Evolutionary conservation across 208 protist genomes (phyloP), one percentile per base, ranked within the genome.

Genomic region (Trichomonas vaginalis): DNA sequence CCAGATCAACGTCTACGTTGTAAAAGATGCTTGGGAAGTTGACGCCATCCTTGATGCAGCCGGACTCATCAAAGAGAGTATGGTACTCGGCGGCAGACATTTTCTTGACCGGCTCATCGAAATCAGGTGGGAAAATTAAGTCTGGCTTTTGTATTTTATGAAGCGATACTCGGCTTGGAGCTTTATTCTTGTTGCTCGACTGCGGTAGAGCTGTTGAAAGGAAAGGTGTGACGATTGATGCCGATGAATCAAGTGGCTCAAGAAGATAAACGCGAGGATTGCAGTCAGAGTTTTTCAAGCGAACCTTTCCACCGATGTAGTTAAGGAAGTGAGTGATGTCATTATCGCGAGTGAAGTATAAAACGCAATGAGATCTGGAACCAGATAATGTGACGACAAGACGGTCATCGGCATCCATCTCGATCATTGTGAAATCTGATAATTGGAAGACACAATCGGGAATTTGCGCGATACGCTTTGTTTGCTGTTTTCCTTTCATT

Each of bases 391-490:
- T 92, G 0, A 92, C 86, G 39, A 92, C 45, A n/a, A 92, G 46
- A 39, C 86, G 86, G 37, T 92, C 86, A 21, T 92, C n/a, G 12
- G 40, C 14, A 32, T 92, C 86, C 86, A 92, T 92, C 32, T 92
- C 86, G 45, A 92, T 92, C 86, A 92, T 92, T 92, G 86, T 92
- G 56, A 92, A 92, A 51, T 92, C 86, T 17, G 45, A 51, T 2
- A 92, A 15, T 39, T 92, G 86, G 46, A 48, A 51, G 56, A 92
- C 86, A 32, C 45, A 45, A 47, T 92, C 86, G 9, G 86, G 86
- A 92, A 92, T 92, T 51, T 92, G 86, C 17, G 86, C 86, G 45
- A 51, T 92, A 12, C 86, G 0, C 45, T 92, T 92, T 42, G 79
- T n/a, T n/a, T 48, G 86, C 3, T 40, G 17, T 92, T 92, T 92